Conservation (phyloP, 225 moss, liverwort and hornwort species). For the Ulota crispa region DNA sequence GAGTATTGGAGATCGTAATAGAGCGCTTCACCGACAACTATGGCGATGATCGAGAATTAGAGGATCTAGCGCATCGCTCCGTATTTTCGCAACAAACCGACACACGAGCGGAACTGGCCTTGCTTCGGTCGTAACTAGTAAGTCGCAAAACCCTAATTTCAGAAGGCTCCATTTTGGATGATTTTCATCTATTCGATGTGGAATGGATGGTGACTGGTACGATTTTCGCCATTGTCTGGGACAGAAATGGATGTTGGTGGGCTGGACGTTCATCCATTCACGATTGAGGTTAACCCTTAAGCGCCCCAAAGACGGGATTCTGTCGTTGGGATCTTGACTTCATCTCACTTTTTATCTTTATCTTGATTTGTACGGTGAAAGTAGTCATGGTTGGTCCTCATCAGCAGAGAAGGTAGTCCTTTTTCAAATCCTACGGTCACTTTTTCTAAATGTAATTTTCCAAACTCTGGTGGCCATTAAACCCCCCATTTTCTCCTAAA, state of each 20-base stretch:
- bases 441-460: too few species aligned
- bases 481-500: too few species aligned
- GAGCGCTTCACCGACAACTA: conserved; percentile 3
- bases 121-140: background rate
- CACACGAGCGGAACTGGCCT: background rate
- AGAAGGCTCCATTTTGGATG: background rate
- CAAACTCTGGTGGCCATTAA: too few species aligned
- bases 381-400: too few species aligned
- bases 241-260: background rate
- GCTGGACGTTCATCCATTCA: background rate
- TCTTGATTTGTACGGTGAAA: too few species aligned
- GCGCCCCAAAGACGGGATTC: too few species aligned
- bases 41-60: background rate
- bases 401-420: too few species aligned
- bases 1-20: background rate
- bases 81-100: background rate
- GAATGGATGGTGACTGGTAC: too few species aligned
- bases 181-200: background rate
- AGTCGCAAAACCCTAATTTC: background rate
- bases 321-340: too few species aligned
- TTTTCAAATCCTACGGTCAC: too few species aligned
- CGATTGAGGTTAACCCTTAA: background rate
- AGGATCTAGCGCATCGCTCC: background rate
- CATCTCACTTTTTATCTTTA: too few species aligned
- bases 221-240: background rate